These are phyloP conservation scores for Forsythia suspensa DNA, from an alignment of 257 asterid genomes.

Conservation along the genomic window DNA sequence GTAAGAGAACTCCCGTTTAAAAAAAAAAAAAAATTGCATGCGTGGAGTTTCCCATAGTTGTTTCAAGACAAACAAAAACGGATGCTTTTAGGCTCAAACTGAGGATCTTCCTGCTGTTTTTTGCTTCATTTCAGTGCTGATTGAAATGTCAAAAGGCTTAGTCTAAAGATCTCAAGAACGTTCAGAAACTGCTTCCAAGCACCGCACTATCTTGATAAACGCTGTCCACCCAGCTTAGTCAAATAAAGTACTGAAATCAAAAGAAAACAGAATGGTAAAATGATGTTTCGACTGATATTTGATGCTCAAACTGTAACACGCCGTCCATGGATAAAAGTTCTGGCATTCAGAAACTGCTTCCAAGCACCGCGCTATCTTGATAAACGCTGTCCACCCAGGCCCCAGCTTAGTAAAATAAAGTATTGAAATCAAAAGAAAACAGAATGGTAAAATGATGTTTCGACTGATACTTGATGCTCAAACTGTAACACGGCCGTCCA, in stretches of 20 bases:
- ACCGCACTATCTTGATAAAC: background rate
- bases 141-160: too few species aligned
- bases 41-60: too few species aligned
- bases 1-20: too few species aligned
- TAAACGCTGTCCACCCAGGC: background rate
- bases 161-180: background rate
- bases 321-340: background rate
- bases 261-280: background rate
- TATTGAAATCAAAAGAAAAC: background rate
- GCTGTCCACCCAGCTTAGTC: background rate
- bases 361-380: background rate
- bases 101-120: too few species aligned
- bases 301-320: conserved; percentile 15
- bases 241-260: background rate
- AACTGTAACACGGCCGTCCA: background rate
- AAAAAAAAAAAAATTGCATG: too few species aligned
- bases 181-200: background rate
- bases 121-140: too few species aligned
- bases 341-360: background rate
- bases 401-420: background rate
- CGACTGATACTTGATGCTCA: conserved; percentile 21
- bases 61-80: too few species aligned
- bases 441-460: background rate
- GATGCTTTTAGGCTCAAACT: too few species aligned
- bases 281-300: conserved; percentile 16